Conservation (phyloP, 306 rosid species). For the Trichosanthes cucumerina region DNA sequence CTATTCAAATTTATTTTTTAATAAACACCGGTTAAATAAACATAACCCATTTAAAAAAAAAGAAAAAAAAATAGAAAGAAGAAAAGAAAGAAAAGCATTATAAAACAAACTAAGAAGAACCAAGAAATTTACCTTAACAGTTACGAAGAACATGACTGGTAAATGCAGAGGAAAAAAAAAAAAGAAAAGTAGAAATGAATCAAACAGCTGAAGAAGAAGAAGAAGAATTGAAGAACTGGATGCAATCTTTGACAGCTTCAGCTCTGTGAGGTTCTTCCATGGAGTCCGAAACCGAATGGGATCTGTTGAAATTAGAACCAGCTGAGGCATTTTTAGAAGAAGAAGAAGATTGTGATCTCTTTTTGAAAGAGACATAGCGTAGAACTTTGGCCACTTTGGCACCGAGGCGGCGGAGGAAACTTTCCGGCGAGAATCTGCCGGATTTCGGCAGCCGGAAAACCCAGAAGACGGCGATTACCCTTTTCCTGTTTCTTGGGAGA, state of each 20-base stretch:
- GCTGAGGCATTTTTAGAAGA: neutral
- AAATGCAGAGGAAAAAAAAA: neutral
- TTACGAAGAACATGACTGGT: neutral
- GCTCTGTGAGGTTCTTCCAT: slow-evolving; percentile 73
- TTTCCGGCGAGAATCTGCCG: neutral
- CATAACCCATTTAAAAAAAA: no score
- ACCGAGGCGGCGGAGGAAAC: neutral
- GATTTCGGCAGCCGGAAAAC: neutral
- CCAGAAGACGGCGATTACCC: neutral
- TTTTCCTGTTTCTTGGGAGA: slow-evolving; percentile 2
- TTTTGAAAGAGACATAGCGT: neutral
- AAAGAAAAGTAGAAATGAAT: neutral
- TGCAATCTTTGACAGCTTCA: slow-evolving; percentile 80
- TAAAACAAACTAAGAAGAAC: neutral
- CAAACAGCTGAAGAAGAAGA: slow-evolving; percentile 7
- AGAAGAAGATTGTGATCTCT: neutral
- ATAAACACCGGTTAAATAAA: no score
- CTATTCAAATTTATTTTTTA: no score
- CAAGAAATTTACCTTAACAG: neutral
- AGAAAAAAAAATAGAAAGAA: no score
- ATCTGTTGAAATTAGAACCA: neutral
- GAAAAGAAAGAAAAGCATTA: no score
- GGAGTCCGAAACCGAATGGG: slow-evolving; percentile 33
- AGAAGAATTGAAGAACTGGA: slow-evolving; percentile 61
- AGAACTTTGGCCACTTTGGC: slow-evolving; percentile 3